Base-by-base conservation (phyloP, 176 grass and related monocot genomes). In the Oryza australiensis region DNA sequence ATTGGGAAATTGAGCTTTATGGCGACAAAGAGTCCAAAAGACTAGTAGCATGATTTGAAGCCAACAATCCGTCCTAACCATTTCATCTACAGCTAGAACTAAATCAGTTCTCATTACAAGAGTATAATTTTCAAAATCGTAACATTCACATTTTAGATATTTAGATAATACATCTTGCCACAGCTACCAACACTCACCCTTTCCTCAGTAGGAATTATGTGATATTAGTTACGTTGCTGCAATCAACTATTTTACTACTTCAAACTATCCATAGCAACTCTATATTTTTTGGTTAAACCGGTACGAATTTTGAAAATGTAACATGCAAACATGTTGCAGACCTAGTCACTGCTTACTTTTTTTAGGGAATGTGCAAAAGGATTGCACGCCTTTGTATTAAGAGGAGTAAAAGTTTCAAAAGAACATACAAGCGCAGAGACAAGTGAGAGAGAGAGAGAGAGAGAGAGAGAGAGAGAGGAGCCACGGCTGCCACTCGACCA, bases 151-250 rank as follows among this genome's bases (percentile, higher is more conserved):
- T 9, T 37, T 38, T 4, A 24, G n/a, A 70, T 80, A 59, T 37
- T 38, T 7, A 24, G 46, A 57, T 80, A 59, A 80, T 13, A 80
- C 46, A 70, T 38, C 65, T 69, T 16, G 46, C 78, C 78, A 38
- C n/a, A 27, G 78, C 46, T 70, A 34, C 9, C 65, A 80, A 55
- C n/a, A 45, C 13, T 35, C 14, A 57, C 45, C n/a, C 32, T 76
- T 76, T 76, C 37, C 55, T 26, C 33, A 18, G n/a, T 70, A 81
- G 33, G 34, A 70, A 41, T 40, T 28, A 28, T 57, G 34, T 43
- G 5, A 70, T 26, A 69, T 26, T 70, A 70, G 28, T 38, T 70
- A 57, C n/a, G 20, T 81, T 70, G 33, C 23, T 41, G 34, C 26
- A 71, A 81, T 37, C 33, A 81, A 35, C 3, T 70, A 11, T 40